phyloP scores from a whole-genome alignment of 345 rosid species.

The Eucalyptus caleyi region DNA sequence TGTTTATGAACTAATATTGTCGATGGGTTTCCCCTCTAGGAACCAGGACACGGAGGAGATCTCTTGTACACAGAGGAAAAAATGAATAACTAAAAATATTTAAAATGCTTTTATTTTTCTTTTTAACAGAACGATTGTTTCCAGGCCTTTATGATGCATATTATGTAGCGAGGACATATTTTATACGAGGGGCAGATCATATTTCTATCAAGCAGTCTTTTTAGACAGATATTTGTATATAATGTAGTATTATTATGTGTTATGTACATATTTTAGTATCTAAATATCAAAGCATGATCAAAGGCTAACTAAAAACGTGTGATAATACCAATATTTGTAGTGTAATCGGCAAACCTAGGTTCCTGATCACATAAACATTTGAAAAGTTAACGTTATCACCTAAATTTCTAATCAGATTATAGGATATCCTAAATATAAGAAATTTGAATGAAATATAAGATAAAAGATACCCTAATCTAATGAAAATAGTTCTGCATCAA shows the following conservation, averaged over 20 bases:
- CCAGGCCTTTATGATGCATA: neutral
- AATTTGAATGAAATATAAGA: neutral
- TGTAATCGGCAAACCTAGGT: neutral
- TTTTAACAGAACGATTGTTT: neutral
- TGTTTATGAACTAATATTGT: neutral
- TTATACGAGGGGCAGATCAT: neutral
- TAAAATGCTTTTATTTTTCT: neutral
- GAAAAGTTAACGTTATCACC: neutral
- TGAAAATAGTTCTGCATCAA: neutral
- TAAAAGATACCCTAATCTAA: neutral
- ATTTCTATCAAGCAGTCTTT: neutral
- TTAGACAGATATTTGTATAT: neutral
- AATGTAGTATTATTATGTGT: neutral
- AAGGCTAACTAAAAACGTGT: neutral
- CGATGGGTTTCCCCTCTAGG: neutral
- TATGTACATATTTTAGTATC: neutral
- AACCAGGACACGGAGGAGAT: neutral
- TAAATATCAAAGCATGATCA: neutral
- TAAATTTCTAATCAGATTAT: neutral
- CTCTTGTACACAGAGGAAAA: neutral
- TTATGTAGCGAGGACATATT: neutral
- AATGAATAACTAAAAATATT: neutral
- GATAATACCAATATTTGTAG: neutral
- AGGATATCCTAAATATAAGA: neutral
- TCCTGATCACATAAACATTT: neutral